These are phyloP conservation scores for Fusarium lyarnte DNA, from an alignment of 2,329 filamentous ascomycete species.

Conservation along the genomic window DNA sequence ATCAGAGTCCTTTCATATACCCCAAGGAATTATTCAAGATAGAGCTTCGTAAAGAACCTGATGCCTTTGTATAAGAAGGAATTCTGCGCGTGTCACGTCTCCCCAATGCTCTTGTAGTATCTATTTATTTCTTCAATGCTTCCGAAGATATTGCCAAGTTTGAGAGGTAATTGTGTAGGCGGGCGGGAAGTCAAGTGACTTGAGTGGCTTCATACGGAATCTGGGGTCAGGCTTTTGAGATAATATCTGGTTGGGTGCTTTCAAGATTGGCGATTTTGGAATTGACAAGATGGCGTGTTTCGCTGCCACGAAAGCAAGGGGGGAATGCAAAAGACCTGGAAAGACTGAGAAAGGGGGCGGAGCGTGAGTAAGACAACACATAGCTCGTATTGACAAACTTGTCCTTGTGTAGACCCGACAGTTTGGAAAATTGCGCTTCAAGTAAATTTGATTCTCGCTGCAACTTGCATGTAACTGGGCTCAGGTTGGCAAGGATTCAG, in stretches of 20 bases:
- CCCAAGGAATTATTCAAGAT: constrained; percentile 28
- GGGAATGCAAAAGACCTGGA: constrained; percentile 21
- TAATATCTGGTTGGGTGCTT: constrained; percentile 31
- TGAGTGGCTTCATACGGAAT: constrained; percentile 26
- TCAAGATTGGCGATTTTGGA: constrained; percentile 37
- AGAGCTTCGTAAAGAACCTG: constrained; percentile 18
- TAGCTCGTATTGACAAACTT: constrained; percentile 40
- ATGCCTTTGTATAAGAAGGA: background rate
- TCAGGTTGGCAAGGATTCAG: constrained; percentile 30
- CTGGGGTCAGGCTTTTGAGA: constrained; percentile 21
- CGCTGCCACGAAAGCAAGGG: constrained; percentile 22
- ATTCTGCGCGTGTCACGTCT: background rate
- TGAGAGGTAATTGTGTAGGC: background rate
- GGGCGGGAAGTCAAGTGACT: constrained; percentile 39
- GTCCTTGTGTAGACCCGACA: constrained; percentile 46
- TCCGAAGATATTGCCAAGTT: background rate
- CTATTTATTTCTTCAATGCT: background rate
- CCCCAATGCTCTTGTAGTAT: background rate
- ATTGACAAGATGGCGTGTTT: constrained; percentile 20
- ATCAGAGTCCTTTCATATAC: constrained; percentile 38
- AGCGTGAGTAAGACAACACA: constrained; percentile 30
- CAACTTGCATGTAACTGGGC: constrained; percentile 39
- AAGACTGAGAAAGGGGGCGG: constrained; percentile 25
- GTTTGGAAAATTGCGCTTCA: constrained; percentile 50
- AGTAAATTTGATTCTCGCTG: constrained; percentile 43